Evolutionary conservation across 805 yeast genomes (phyloP).

Genomic region (Cyberlindnera mrakii): DNA sequence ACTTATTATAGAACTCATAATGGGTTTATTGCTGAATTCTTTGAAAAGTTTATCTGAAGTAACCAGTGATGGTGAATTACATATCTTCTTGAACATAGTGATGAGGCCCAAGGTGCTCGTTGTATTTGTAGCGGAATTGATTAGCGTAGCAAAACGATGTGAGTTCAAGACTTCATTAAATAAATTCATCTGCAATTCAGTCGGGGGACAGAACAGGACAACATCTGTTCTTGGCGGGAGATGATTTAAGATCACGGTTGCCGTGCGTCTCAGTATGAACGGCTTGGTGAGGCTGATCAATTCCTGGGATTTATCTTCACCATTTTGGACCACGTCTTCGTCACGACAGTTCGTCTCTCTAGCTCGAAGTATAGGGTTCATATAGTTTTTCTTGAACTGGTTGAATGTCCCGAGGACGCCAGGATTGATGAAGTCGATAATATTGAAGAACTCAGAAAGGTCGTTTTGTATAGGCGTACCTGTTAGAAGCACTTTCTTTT

Average conservation of each 20-base stretch:
- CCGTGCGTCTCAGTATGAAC: constrained; percentile 71
- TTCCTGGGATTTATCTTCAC: constrained; percentile 57
- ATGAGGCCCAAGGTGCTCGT: constrained; percentile 59
- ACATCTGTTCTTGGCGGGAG: constrained; percentile 73
- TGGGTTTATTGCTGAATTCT: constrained; percentile 9
- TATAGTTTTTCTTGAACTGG: constrained; percentile 52
- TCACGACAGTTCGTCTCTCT: constrained; percentile 59
- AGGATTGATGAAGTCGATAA: constrained; percentile 81
- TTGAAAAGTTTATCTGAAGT: constrained; percentile 40
- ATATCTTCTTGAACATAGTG: constrained; percentile 68
- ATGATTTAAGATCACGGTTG: constrained; percentile 47
- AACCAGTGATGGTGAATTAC: constrained; percentile 73
- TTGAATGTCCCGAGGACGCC: constrained; percentile 64
- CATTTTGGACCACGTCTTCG: constrained; percentile 41
- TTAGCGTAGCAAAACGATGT: constrained; percentile 22
- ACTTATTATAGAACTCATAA: constrained; percentile 10
- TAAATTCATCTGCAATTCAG: constrained; percentile 48
- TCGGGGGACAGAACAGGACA: constrained; percentile 74
- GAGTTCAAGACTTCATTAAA: constrained; percentile 42
- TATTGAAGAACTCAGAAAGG: constrained; percentile 71
- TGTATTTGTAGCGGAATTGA: constrained; percentile 10
- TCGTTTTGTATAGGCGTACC: constrained; percentile 97
- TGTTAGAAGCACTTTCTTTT: constrained; percentile 58
- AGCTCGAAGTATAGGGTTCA: constrained; percentile 66
- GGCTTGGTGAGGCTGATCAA: constrained; percentile 56